Conservation (phyloP, 2,329 filamentous ascomycete species). For the Penicillium freii region DNA sequence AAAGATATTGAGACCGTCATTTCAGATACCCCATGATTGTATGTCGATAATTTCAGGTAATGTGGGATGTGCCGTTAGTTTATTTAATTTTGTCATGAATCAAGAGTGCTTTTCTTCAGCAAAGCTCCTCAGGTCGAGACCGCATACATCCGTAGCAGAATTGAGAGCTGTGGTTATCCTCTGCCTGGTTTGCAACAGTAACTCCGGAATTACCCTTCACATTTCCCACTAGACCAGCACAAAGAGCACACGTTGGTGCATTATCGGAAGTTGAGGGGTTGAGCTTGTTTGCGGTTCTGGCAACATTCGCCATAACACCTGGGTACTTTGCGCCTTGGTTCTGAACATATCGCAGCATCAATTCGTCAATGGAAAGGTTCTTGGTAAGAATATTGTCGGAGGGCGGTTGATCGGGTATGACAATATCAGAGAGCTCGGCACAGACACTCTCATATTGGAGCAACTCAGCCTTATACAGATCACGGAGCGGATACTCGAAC, state of each 20-base stretch:
- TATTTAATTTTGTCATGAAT: constrained; percentile 13
- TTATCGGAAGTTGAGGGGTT: constrained; percentile 43
- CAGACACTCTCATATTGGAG: constrained; percentile 59
- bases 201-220: constrained; percentile 62
- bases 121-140: constrained; percentile 34
- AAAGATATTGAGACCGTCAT: background rate
- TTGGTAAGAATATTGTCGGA: constrained; percentile 38
- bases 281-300: constrained; percentile 84
- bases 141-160: constrained; percentile 48
- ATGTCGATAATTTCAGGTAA: background rate
- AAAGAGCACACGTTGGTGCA: constrained; percentile 60
- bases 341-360: constrained; percentile 86
- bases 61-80: constrained; percentile 3
- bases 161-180: constrained; percentile 50
- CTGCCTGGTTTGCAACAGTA: constrained; percentile 36
- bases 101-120: constrained; percentile 5
- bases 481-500: constrained; percentile 79
- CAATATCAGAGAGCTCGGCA: constrained; percentile 52
- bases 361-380: constrained; percentile 82
- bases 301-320: constrained; percentile 91
- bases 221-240: constrained; percentile 65
- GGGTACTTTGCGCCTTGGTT: constrained; percentile 83
- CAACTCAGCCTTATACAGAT: constrained; percentile 80
- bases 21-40: constrained; percentile 13
- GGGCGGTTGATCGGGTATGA: constrained; percentile 42